Conservation (phyloP, 352 stramenopile species). For the Phytopythium aichiense region DNA sequence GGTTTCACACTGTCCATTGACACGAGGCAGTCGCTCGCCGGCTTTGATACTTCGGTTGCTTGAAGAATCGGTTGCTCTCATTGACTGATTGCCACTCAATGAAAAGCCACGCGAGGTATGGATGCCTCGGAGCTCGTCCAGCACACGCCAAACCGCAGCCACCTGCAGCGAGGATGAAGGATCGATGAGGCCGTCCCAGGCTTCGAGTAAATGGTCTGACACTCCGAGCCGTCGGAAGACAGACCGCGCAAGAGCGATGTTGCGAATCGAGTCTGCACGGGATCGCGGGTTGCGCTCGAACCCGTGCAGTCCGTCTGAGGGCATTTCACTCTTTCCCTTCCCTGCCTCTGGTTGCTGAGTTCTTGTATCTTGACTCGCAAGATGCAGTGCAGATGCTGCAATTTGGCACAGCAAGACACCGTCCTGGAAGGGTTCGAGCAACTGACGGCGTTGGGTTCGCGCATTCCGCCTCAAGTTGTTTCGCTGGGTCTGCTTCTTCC, state of each 20-base stretch:
- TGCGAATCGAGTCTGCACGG: conserved; percentile 11
- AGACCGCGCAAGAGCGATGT: conserved; percentile 11
- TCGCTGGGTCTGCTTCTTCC: too few relatives aligned
- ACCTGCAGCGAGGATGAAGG: neutral
- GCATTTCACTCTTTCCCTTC: too few relatives aligned
- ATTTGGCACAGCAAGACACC: conserved; percentile 38
- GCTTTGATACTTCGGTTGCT: neutral
- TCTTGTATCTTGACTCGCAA: neutral
- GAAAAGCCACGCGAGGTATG: neutral
- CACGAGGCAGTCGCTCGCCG: neutral
- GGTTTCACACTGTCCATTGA: neutral
- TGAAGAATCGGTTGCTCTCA: neutral
- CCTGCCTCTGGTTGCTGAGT: neutral
- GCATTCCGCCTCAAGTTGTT: neutral
- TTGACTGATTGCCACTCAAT: neutral
- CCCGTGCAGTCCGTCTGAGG: neutral
- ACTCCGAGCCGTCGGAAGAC: conserved; percentile 9
- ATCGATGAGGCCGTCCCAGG: neutral
- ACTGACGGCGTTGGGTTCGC: neutral
- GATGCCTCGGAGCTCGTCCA: conserved; percentile 1
- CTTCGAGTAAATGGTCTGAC: neutral
- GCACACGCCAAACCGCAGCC: neutral
- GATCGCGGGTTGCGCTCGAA: conserved; percentile 6
- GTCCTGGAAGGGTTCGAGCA: conserved; percentile 16
- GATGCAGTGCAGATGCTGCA: conserved; percentile 11